These are phyloP conservation scores for Inga laurina DNA, from an alignment of 306 rosid genomes.

Conservation along the genomic window DNA sequence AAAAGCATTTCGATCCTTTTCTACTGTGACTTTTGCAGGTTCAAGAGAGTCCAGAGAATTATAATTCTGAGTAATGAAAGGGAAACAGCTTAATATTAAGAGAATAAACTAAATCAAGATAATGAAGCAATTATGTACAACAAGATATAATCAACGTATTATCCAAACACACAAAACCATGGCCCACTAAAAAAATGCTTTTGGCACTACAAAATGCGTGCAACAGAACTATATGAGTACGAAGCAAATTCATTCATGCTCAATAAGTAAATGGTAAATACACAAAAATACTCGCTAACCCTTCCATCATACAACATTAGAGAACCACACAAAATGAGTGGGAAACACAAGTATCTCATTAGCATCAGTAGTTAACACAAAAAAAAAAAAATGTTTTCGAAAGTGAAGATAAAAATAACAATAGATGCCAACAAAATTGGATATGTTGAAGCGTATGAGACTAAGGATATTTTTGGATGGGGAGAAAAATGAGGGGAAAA, in stretches of 20 bases:
- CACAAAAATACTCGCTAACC: too few species aligned
- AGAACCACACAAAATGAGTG: too few species aligned
- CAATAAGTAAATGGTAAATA: not conserved
- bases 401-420: too few species aligned
- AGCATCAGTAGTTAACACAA: too few species aligned
- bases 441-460: too few species aligned
- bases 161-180: constrained; percentile 4
- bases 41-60: constrained; percentile 70
- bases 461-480: too few species aligned
- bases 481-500: too few species aligned
- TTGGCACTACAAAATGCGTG: constrained; percentile 11
- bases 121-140: constrained; percentile 8
- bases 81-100: constrained; percentile 21
- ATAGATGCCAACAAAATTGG: too few species aligned
- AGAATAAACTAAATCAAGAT: constrained; percentile 13
- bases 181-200: constrained; percentile 1
- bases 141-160: constrained; percentile 22
- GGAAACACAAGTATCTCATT: too few species aligned
- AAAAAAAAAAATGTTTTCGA: too few species aligned
- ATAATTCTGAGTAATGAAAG: constrained; percentile 56
- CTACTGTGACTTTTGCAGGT: constrained; percentile 56
- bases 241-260: not conserved
- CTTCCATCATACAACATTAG: too few species aligned
- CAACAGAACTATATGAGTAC: not conserved
- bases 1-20: constrained; percentile 54